Evolutionary conservation across 2,329 filamentous ascomycete genomes (phyloP).

Genomic region (Fusarium redolens): DNA sequence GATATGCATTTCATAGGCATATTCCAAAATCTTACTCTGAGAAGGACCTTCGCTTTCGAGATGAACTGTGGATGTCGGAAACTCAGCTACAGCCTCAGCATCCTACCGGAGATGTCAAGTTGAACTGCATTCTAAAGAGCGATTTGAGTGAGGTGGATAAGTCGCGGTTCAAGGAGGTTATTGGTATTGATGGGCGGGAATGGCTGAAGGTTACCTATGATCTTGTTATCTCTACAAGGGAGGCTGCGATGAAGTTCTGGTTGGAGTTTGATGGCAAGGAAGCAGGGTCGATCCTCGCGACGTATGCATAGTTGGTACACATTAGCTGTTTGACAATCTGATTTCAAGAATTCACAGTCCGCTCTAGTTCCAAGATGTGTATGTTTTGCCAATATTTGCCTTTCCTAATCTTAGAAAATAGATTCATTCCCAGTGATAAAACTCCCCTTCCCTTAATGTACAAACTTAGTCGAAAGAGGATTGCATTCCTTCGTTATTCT

Average conservation of each 20-base stretch:
- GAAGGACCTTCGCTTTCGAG: not conserved
- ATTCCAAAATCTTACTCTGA: not conserved
- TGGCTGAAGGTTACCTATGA: not conserved
- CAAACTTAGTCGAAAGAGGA: not conserved
- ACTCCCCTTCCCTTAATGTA: fast-evolving
- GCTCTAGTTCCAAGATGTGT: too few species aligned
- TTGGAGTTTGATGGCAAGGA: not conserved
- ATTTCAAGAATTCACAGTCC: not conserved
- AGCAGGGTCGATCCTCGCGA: not conserved
- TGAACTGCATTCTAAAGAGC: not conserved
- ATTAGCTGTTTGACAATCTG: not conserved
- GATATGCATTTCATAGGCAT: not conserved
- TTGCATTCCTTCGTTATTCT: not conserved
- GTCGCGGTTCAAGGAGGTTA: not conserved
- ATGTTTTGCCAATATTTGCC: too few species aligned
- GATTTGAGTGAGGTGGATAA: not conserved
- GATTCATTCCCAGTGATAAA: not conserved
- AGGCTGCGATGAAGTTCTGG: not conserved
- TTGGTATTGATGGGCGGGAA: not conserved
- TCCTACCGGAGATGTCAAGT: not conserved
- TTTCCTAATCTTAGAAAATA: too few species aligned
- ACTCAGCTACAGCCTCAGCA: not conserved
- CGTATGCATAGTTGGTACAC: not conserved
- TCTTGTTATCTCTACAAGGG: not conserved
- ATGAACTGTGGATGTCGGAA: not conserved